These are phyloP conservation scores for Sugiyamaella qingdaonensis DNA, from an alignment of 805 yeast genomes.

Conservation along the genomic window DNA sequence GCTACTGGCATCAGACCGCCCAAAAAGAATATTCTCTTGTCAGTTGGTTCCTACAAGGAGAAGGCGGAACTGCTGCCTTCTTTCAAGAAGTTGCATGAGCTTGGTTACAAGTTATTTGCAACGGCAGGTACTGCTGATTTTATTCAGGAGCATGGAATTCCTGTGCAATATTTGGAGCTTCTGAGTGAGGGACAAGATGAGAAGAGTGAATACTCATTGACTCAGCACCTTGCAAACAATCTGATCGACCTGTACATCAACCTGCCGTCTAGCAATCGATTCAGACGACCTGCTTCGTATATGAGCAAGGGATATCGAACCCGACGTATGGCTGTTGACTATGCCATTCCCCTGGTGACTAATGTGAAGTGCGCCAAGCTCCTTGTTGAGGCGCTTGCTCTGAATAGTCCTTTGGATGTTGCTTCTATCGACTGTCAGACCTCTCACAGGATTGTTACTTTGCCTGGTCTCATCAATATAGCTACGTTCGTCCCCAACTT, in stretches of 20 bases:
- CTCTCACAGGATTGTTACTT: slow-evolving; percentile 71
- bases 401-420: slow-evolving; percentile 54
- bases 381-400: slow-evolving; percentile 86
- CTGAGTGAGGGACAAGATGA: slow-evolving; percentile 64
- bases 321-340: slow-evolving; percentile 99
- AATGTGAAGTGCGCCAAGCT: slow-evolving; percentile 96
- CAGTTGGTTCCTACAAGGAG: slow-evolving; percentile 96
- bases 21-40: slow-evolving; percentile 86
- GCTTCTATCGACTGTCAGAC: slow-evolving; percentile 83
- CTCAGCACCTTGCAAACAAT: slow-evolving; percentile 95
- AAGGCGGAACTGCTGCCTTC: slow-evolving; percentile 90
- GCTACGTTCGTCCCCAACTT: slow-evolving; percentile 73
- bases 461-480: slow-evolving; percentile 86
- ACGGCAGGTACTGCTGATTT: slow-evolving; percentile 99
- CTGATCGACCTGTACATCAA: slow-evolving; percentile 94
- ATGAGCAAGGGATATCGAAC: slow-evolving; percentile 96
- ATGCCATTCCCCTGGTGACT: slow-evolving; percentile 94
- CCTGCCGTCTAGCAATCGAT: slow-evolving; percentile 93
- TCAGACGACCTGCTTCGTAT: slow-evolving; percentile 98
- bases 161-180: slow-evolving; percentile 92
- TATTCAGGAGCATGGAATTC: slow-evolving; percentile 88
- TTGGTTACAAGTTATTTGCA: slow-evolving; percentile 90
- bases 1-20: slow-evolving; percentile 96
- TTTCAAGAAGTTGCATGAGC: slow-evolving; percentile 68
- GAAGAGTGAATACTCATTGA: slow-evolving; percentile 88